Percentiles rank a stretch among this genome's conserved stretches.
phyloP scores from a whole-genome alignment of 345 rosid species.

The Moricandia moricandioides region DNA sequence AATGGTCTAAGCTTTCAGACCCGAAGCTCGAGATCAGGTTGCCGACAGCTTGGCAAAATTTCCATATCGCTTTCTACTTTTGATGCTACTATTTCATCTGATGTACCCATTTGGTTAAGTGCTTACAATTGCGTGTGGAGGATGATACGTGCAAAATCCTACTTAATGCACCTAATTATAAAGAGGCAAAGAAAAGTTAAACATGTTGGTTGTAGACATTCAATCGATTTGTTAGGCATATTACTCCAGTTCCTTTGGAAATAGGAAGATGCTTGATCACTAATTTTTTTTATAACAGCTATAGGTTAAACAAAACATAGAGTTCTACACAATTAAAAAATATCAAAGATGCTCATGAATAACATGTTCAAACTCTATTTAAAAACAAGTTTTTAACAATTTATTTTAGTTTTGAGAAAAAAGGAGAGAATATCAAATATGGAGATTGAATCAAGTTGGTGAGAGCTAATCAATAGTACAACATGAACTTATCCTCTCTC shows the following conservation, averaged over 20 bases:
- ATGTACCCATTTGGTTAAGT: background rate
- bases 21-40: background rate
- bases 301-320: background rate
- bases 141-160: background rate
- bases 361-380: background rate
- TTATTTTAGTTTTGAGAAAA: background rate
- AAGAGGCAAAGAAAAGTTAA: background rate
- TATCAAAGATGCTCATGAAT: background rate
- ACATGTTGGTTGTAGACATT: background rate
- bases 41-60: background rate
- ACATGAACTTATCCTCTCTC: conserved; percentile 49
- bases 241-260: background rate
- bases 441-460: background rate
- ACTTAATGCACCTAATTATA: background rate
- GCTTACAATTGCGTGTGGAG: background rate
- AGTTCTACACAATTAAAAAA: background rate
- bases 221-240: background rate
- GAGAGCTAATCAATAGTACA: conserved; percentile 47
- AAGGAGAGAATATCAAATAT: background rate
- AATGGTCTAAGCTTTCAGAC: background rate
- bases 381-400: background rate
- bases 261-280: background rate
- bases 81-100: background rate
- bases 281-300: background rate
- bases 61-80: background rate